phyloP scores from a whole-genome alignment of 1,139 yeast species.

The Blastobotrys malaysiensis region DNA sequence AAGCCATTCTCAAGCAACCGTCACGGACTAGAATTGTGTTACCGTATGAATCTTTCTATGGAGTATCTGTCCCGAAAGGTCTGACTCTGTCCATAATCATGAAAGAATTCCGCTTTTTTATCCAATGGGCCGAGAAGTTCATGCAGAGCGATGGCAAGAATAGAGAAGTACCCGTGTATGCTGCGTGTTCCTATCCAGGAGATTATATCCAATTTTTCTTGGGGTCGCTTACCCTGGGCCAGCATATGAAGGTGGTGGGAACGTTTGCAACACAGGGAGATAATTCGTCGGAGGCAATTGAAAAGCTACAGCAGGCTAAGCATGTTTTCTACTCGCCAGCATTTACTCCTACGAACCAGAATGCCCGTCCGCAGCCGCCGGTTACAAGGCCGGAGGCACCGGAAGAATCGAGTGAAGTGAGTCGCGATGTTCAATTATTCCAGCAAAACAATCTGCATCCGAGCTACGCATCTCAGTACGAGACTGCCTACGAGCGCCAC shows the following conservation, averaged over 20 bases:
- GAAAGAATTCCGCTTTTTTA: conserved; percentile 28
- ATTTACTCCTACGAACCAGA: neutral
- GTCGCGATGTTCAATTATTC: neutral
- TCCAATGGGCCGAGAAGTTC: conserved; percentile 7
- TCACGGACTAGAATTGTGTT: conserved; percentile 26
- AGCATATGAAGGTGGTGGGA: neutral
- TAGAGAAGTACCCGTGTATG: neutral
- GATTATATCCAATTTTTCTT: neutral
- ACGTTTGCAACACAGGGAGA: neutral
- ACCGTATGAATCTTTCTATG: conserved; percentile 24
- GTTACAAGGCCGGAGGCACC: neutral
- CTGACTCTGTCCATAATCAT: conserved; percentile 24
- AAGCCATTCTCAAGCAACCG: conserved; percentile 30
- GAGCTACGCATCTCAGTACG: neutral
- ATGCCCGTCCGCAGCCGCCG: neutral
- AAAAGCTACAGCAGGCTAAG: neutral
- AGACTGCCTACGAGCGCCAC: neutral
- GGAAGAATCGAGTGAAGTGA: neutral
- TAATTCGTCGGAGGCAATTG: neutral
- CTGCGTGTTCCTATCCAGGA: neutral
- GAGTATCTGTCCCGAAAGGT: conserved; percentile 19
- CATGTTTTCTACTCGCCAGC: neutral
- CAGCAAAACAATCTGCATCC: neutral
- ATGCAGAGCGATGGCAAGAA: neutral
- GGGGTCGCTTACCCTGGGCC: neutral